Base-by-base conservation (phyloP, 371 early-diverging fungal species). In the Mucor circinelloides region DNA sequence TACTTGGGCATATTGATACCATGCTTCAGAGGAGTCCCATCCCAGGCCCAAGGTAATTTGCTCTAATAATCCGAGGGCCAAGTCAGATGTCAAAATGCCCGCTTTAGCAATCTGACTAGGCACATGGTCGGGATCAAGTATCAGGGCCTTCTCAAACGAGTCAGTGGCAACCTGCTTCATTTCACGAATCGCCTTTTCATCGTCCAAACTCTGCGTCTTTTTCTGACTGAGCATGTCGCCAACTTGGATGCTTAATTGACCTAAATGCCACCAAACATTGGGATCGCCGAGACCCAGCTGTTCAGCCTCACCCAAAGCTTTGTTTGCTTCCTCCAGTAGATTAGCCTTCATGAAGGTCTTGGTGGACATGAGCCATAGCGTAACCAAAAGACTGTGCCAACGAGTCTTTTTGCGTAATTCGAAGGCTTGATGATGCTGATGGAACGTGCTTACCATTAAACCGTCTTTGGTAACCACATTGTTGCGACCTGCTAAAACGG, bases 301-400 rank as follows among this genome's bases (percentile, higher is more conserved):
- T 54, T 90, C 87, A 0, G 90, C 91, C 65, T 89, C 90, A 44
- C 87, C 71, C n/a, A 88, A 70, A 0, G 90, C 89, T 34, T 84
- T 81, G 46, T 74, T 69, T 0, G 90, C 89, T 62, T 91, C 91
- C 3, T 88, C 89, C 32, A 85, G 69, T 19, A 80, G 78, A 19
- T 81, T 84, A 9, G 88, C 80, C 23, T 78, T 73, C 40, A 87
- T 80, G 62, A 87, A 92, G 1, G 85, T 81, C 6, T 81, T 70
- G 2, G 90, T 86, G 10, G 88, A 88, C 60, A 84, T 71, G 25
- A 91, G 75, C 92, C 92, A 81, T 2, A 81, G 64, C 7, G 72
- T 71, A 12, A 76, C 66, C 36, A 81, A 40, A 6, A 75, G 56
- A 32, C 59, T 66, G 12, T 72, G 65, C 79, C 79, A 78, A 19